These are phyloP conservation scores for Solanum aculeatissimum DNA, from an alignment of 305 asterid species.

Conservation along the genomic window DNA sequence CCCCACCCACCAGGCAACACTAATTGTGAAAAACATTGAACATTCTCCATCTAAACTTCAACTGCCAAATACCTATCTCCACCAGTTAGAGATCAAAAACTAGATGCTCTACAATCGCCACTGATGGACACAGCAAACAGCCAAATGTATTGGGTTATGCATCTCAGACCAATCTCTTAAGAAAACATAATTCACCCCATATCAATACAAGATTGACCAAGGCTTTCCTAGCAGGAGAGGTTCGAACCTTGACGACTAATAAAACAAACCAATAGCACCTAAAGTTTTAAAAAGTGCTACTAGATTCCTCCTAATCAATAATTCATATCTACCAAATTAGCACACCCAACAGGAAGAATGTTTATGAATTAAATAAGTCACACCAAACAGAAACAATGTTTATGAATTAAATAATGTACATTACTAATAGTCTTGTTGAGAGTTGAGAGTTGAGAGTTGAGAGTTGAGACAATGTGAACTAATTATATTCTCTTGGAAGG, in stretches of 20 bases:
- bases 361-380: not conserved
- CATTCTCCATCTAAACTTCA: not conserved
- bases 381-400: not conserved
- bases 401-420: not conserved
- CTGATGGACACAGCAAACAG: not conserved
- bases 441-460: not conserved
- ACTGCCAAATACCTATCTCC: not conserved
- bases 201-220: not conserved
- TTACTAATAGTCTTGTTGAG: not conserved
- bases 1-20: not conserved
- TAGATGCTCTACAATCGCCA: not conserved
- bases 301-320: not conserved
- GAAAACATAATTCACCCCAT: not conserved
- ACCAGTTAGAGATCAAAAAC: not conserved
- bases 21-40: not conserved
- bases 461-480: not conserved
- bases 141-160: not conserved
- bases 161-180: not conserved
- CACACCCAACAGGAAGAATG: not conserved
- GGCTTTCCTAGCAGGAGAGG: not conserved
- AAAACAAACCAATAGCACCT: not conserved
- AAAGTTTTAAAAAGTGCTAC: not conserved
- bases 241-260: not conserved
- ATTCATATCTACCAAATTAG: not conserved
- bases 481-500: not conserved